Base-by-base conservation (phyloP, 1,139 yeast genomes). In the Candida albicans region DNA sequence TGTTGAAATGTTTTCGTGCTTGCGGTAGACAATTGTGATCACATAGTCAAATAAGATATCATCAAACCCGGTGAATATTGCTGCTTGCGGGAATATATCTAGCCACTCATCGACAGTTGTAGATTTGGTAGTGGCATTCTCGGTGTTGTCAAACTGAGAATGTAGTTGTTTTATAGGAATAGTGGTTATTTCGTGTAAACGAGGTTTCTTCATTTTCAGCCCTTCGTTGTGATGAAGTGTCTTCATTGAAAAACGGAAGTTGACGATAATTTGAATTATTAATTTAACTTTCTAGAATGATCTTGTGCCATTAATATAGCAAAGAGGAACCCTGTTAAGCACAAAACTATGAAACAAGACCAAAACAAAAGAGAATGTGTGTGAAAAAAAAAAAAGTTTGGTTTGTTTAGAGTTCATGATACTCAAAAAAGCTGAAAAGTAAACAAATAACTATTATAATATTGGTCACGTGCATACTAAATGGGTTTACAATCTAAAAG, bases 51-150 rank as follows among this genome's bases (percentile, higher is more conserved):
- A 79, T 14, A 84, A 57, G 11, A 48, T 46, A 8, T 67, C 67
- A 52, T 84, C 89, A 35, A 59, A 54, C 0, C 85, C 88, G 26
- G 68, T 57, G 54, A 77, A 84, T 49, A 78, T 74, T 0, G 80
- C 84, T 5, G 86, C 81, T 13, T 68, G 60, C 2, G 79, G 70
- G 41, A 81, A 69, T 13, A 80, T 56, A 1, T 63, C 53, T 7
- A 62, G 52, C 72, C 82, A 77, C 43, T 68, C 70, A 33, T 52
- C 46, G 12, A 50, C 41, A 11, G 45, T 28, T 10, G 35, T 34
- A 7, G 30, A 28, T 7, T 39, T 22, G 7, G 37, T 34, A 2
- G 27, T 28, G 6, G 41, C 12, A 37, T 39, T 29, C 39, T 50
- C 48, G 2, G 36, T 47, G 50, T 33, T 52, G 51, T 56, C 58